These are phyloP conservation scores for Fusarium denticulatum DNA, from an alignment of 2,329 filamentous ascomycete genomes.

Conservation along the genomic window DNA sequence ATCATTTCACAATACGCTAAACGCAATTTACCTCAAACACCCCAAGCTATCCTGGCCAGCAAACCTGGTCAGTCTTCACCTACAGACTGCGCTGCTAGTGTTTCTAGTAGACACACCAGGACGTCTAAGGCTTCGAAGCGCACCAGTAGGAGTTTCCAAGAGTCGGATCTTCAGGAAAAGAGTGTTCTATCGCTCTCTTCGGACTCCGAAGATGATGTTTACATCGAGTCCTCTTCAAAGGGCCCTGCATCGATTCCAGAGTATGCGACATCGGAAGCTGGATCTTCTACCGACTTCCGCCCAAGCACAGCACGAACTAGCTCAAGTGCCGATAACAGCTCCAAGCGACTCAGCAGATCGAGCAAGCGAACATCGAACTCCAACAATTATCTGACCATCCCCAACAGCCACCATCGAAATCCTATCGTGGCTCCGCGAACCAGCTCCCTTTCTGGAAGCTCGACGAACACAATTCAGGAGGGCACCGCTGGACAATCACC, in stretches of 20 bases:
- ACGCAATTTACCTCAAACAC: constrained; percentile 38
- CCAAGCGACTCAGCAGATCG: constrained; percentile 45
- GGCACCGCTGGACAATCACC: constrained; percentile 33
- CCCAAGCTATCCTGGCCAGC: constrained; percentile 29
- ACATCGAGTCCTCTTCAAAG: constrained; percentile 33
- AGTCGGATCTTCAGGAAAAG: constrained; percentile 63
- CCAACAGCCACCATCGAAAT: constrained; percentile 35
- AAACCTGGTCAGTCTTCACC: constrained; percentile 45
- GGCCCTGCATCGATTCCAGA: constrained; percentile 42
- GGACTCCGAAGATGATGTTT: constrained; percentile 62
- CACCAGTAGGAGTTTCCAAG: constrained; percentile 57
- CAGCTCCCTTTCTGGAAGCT: constrained; percentile 40
- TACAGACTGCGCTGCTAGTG: constrained; percentile 58
- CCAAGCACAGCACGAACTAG: constrained; percentile 36
- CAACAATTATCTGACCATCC: constrained; percentile 57
- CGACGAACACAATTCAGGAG: constrained; percentile 40
- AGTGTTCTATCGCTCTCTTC: constrained; percentile 68
- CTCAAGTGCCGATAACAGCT: constrained; percentile 40
- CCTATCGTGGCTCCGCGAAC: constrained; percentile 33
- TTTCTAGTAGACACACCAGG: constrained; percentile 65
- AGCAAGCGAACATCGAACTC: constrained; percentile 53
- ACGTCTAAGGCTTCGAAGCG: constrained; percentile 64
- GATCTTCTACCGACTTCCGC: constrained; percentile 36
- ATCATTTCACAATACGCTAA: constrained; percentile 42
- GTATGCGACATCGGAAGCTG: constrained; percentile 39